Percentiles rank a stretch among this genome's conserved stretches.
Conservation (phyloP, 768 basidiomycete species). For the Boletus sp. region DNA sequence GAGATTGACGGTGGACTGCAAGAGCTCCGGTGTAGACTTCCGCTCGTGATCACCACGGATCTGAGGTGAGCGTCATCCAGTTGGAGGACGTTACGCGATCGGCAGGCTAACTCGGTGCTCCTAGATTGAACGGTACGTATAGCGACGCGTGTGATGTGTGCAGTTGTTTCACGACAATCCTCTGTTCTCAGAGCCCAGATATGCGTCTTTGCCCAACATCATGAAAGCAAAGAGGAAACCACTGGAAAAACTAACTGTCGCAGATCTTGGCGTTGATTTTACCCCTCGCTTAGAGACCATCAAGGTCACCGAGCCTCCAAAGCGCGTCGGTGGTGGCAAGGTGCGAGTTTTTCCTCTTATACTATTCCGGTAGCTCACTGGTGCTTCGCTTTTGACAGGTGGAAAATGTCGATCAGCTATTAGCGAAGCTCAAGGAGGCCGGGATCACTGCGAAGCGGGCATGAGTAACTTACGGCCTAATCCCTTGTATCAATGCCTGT, state of each 20-base stretch:
- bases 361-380: background rate
- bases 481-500: conserved; percentile 4
- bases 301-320: conserved; percentile 86
- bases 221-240: conserved; percentile 99
- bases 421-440: conserved; percentile 86
- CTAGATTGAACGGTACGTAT: conserved; percentile 68
- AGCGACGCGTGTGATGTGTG: background rate
- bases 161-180: background rate
- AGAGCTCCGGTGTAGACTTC: conserved; percentile 75
- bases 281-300: conserved; percentile 81
- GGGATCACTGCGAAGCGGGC: conserved; percentile 46
- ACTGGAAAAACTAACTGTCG: conserved; percentile 75
- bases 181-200: conserved; percentile 74
- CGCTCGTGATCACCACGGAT: conserved; percentile 90
- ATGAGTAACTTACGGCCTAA: conserved; percentile 8
- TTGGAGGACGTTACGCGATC: background rate
- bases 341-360: conserved; percentile 35
- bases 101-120: background rate
- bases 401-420: conserved; percentile 82
- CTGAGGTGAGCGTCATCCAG: conserved; percentile 61
- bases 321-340: conserved; percentile 90
- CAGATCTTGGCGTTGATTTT: conserved; percentile 82
- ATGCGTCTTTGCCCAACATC: conserved; percentile 95
- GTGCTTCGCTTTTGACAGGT: conserved; percentile 42
- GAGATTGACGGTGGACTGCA: conserved; percentile 96